phyloP scores from a whole-genome alignment of 441 rosid genomes.

The Mallotus japonicus region DNA sequence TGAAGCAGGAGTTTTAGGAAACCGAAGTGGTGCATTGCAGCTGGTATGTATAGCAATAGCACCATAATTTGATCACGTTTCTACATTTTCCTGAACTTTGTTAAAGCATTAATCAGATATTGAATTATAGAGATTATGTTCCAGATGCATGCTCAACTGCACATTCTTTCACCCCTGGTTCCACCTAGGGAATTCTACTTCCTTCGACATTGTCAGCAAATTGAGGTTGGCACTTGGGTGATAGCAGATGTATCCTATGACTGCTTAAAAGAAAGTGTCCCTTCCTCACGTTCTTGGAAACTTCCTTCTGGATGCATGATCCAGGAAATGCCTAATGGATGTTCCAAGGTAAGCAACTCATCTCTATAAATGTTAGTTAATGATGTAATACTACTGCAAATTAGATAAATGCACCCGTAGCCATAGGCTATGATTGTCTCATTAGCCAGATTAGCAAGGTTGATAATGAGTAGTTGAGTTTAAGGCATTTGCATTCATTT shows the following conservation, averaged over 20 bases:
- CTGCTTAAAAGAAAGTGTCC: constrained; percentile 21
- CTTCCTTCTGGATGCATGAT: constrained; percentile 85
- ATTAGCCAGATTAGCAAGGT: too few relatives aligned
- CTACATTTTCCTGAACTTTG: background rate
- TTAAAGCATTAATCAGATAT: background rate
- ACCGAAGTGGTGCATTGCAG: constrained; percentile 35
- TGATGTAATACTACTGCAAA: background rate
- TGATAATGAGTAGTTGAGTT: background rate
- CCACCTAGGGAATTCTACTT: constrained; percentile 56
- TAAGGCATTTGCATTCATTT: background rate
- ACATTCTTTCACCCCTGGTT: constrained; percentile 68
- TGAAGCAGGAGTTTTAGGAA: constrained; percentile 32
- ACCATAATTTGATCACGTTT: background rate
- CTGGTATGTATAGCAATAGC: constrained; percentile 31
- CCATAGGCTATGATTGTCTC: too few relatives aligned
- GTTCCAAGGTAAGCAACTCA: constrained; percentile 38
- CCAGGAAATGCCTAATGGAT: constrained; percentile 49
- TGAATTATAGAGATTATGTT: background rate
- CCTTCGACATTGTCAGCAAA: constrained; percentile 53
- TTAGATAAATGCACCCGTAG: background rate
- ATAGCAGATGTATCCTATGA: constrained; percentile 53
- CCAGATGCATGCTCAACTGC: constrained; percentile 59
- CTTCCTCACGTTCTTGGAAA: constrained; percentile 40
- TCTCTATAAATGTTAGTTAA: background rate
- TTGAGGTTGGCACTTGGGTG: constrained; percentile 53